Evolutionary conservation across 768 basidiomycete species (phyloP), one percentile per base, ranked within the genome.

Genomic region (Gloeophyllum trabeum): DNA sequence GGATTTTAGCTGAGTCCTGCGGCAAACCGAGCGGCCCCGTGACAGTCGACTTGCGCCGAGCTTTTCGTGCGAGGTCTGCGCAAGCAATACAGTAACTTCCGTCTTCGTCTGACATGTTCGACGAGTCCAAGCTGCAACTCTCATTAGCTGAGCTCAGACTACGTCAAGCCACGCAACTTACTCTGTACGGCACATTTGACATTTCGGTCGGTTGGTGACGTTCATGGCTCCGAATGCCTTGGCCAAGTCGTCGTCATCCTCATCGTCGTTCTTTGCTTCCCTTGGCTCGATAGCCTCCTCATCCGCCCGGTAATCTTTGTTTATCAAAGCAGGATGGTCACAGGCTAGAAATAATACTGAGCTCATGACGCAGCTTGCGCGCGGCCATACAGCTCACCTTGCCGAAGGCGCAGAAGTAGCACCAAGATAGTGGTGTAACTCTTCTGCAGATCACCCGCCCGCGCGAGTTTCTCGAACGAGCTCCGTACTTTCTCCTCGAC

Each of bases 261-360:
- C 71, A 6, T 69, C 72, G 4, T 65, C 64, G 39, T 67, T 67
- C 51, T 73, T 69, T 19, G 69, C 63, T 4, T 69, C 57, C 43
- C 70, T 75, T 4, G 82, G 71, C 6, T 88, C 82, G 4, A 92
- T 64, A 0, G 86, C 91, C 38, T 87, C 88, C 18, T 69, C 61
- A 54, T 93, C 91, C 12, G 66, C 60, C 57, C 68, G 69, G 61
- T 81, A 81, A 57, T 85, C 83, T 46, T 83, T 79, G 3, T 80
- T 74, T 12, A 94, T 80, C 6, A 96, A 72, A 0, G 75, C 68
- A 0, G 92, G 91, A 53, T 96, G 93, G 51, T 90, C 85, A 56
- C 92, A 97, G 0, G 92, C 92, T 94, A 43, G 16, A 6, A 19
- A 24, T 38, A 36, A n/a, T n/a, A n/a, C n/a, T n/a, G n/a, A n/a